phyloP scores from a whole-genome alignment of 2,329 filamentous ascomycete genomes.

The Alternaria rosae region DNA sequence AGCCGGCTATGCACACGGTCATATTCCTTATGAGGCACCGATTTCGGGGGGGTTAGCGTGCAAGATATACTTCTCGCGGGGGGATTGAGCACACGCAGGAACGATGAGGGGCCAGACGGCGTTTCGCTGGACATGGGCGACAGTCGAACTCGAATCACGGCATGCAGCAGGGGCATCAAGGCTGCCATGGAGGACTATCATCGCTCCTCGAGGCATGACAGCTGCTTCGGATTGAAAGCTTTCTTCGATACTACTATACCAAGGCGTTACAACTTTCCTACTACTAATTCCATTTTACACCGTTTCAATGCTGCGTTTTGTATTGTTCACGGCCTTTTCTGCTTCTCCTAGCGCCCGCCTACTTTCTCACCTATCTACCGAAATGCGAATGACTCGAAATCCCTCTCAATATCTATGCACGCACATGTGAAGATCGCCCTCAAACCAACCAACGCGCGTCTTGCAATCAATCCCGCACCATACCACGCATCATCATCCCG shows the following conservation, averaged over 20 bases:
- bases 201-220: not conserved
- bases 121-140: not conserved
- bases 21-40: slow-evolving; percentile 3
- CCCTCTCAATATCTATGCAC: not conserved
- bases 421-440: not conserved
- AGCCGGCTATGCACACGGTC: not conserved
- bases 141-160: not conserved
- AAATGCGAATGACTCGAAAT: not conserved
- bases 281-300: not conserved
- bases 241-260: slow-evolving; percentile 1
- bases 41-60: slow-evolving; percentile 11
- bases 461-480: not conserved
- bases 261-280: slow-evolving; percentile 1
- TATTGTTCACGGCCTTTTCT: not conserved
- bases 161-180: not conserved
- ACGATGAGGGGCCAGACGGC: not conserved
- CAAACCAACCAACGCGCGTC: not conserved
- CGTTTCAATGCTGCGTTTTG: not conserved
- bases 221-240: not conserved
- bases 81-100: not conserved
- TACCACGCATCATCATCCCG: not conserved
- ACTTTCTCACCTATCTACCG: not conserved
- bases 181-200: not conserved
- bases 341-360: not conserved
- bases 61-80: slow-evolving; percentile 16